Evolutionary conservation across 257 asterid genomes (phyloP).

Genomic region (Paraleonurus japonicus): DNA sequence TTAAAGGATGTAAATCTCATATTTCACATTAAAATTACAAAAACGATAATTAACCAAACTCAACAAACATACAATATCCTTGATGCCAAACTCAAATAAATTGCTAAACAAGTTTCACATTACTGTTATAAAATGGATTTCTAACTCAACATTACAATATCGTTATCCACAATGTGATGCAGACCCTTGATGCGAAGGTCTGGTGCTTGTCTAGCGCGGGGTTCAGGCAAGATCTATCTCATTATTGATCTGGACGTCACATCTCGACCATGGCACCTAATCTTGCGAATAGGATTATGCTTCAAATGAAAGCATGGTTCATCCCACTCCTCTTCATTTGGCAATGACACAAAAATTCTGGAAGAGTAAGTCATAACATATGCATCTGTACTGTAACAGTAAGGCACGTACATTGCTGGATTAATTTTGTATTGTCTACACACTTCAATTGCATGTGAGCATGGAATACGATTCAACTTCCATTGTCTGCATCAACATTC

Average conservation of each 20-base stretch:
- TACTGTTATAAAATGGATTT: too few relatives aligned
- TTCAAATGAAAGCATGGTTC: background rate
- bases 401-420: background rate
- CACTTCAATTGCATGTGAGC: background rate
- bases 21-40: too few relatives aligned
- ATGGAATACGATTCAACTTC: background rate
- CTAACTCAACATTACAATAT: background rate
- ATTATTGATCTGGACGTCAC: background rate
- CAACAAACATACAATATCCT: too few relatives aligned
- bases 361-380: background rate
- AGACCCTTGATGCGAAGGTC: background rate
- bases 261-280: background rate
- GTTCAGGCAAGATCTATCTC: background rate
- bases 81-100: too few relatives aligned
- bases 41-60: too few relatives aligned
- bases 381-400: background rate
- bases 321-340: background rate
- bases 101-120: too few relatives aligned
- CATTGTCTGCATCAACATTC: background rate
- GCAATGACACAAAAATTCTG: background rate
- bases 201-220: too few relatives aligned
- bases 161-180: background rate
- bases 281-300: background rate
- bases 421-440: background rate
- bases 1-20: too few relatives aligned